These are phyloP conservation scores for Avena sativa DNA, from an alignment of 176 grass and related monocot genomes.

Conservation along the genomic window DNA sequence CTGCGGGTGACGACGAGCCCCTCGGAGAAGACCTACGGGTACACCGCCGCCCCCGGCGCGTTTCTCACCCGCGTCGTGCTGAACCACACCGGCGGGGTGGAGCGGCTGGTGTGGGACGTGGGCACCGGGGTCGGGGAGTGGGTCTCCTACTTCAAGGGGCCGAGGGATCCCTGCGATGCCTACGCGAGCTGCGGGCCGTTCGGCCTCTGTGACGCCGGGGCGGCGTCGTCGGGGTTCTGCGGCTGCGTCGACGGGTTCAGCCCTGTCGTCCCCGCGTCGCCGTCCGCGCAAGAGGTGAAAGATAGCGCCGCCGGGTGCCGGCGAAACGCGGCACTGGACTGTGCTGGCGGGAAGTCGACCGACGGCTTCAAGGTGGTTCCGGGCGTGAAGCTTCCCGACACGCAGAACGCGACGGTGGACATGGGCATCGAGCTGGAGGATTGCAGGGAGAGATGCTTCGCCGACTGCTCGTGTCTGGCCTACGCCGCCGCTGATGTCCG, in stretches of 20 bases:
- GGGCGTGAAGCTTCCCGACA: conserved; percentile 56
- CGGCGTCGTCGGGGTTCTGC: conserved; percentile 35
- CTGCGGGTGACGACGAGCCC: conserved; percentile 11
- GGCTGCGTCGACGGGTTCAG: conserved; percentile 54
- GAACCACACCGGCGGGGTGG: conserved; percentile 13
- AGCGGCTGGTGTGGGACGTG: conserved; percentile 43
- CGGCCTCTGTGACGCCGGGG: conserved; percentile 49
- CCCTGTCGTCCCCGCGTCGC: background rate
- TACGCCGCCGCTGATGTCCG: conserved; percentile 45
- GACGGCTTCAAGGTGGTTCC: conserved; percentile 34
- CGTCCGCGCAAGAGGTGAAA: conserved; percentile 3
- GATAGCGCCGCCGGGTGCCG: conserved; percentile 44
- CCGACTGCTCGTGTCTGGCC: conserved; percentile 66
- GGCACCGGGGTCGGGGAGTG: background rate
- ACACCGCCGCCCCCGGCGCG: background rate
- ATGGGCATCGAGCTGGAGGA: conserved; percentile 16
- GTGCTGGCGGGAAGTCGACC: conserved; percentile 23
- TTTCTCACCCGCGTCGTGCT: conserved; percentile 37
- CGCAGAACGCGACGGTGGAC: conserved; percentile 32
- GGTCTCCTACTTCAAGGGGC: background rate
- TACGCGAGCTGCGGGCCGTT: conserved; percentile 53
- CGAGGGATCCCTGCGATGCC: conserved; percentile 38
- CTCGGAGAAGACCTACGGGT: conserved; percentile 36
- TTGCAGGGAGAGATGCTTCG: conserved; percentile 43
- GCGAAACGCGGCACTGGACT: conserved; percentile 32